A percentile compares a stretch with the other conserved stretches of the same genome.
Conservation (phyloP, 192 early-diverging fungal species). For the Coemansia sp. region DNA sequence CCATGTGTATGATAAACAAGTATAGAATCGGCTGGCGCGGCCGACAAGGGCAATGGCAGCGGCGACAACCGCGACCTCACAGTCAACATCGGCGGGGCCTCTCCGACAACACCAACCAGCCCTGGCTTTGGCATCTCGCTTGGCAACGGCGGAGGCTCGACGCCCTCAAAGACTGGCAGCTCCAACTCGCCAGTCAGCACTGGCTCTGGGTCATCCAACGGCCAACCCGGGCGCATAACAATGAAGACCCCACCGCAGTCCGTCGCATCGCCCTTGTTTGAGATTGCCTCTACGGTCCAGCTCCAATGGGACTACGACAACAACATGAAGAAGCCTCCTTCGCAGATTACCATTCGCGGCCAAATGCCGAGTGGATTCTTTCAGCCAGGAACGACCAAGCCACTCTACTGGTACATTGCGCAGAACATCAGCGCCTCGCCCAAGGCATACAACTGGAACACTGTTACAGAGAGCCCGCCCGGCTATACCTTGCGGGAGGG, state of each 20-base stretch:
- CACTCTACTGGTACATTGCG: slow-evolving; percentile 53
- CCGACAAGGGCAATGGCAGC: slow-evolving; percentile 1
- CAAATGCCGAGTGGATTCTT: slow-evolving; percentile 44
- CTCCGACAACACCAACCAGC: slow-evolving; percentile 9
- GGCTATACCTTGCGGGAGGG: slow-evolving; percentile 49
- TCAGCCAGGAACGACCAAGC: slow-evolving; percentile 48
- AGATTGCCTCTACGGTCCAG: slow-evolving; percentile 41
- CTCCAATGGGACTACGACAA: slow-evolving; percentile 49
- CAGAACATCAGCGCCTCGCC: slow-evolving; percentile 37
- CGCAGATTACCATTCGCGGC: slow-evolving; percentile 40
- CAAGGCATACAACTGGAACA: slow-evolving; percentile 48
- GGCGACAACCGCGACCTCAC: slow-evolving; percentile 26
- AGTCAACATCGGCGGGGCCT: slow-evolving; percentile 15
- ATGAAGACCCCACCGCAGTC: slow-evolving; percentile 51
- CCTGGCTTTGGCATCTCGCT: slow-evolving; percentile 31
- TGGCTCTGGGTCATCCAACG: slow-evolving; percentile 45
- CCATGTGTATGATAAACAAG: not conserved
- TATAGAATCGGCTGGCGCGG: not conserved
- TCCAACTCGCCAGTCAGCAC: slow-evolving; percentile 29
- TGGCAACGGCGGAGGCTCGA: slow-evolving; percentile 7
- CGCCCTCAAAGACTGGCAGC: slow-evolving; percentile 38
- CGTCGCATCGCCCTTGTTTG: slow-evolving; percentile 48
- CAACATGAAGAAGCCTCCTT: slow-evolving; percentile 51
- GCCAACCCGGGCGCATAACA: slow-evolving; percentile 50
- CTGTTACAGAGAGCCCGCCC: slow-evolving; percentile 49